A percentile compares a stretch with the other conserved stretches of the same genome.
Conservation (phyloP, 257 asterid genomes). For the Nicotiana paniculata region DNA sequence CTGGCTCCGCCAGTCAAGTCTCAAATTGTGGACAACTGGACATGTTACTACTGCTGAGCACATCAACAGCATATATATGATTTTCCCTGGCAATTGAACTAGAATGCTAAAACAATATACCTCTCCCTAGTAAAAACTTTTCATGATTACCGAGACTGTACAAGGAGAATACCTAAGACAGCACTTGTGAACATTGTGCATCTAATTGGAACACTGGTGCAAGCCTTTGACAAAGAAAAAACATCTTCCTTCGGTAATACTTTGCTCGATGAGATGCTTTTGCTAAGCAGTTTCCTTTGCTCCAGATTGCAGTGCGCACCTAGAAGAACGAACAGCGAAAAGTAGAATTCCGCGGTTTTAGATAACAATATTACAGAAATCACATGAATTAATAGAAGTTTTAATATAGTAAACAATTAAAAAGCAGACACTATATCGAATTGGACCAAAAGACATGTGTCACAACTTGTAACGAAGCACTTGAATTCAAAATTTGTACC, state of each 20-base stretch:
- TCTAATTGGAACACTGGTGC: constrained; percentile 21
- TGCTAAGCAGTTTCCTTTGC: constrained; percentile 16
- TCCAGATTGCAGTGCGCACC: constrained; percentile 6
- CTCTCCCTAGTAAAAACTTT: not conserved
- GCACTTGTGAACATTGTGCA: constrained; percentile 17
- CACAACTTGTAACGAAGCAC: not conserved
- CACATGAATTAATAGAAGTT: not conserved
- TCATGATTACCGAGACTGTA: not conserved
- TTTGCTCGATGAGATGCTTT: not conserved
- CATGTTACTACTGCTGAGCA: not conserved
- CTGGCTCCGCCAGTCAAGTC: not conserved
- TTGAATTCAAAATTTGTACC: not conserved
- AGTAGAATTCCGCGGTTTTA: not conserved
- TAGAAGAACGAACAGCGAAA: not conserved
- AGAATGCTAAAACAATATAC: not conserved
- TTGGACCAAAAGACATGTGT: not conserved
- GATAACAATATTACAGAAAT: not conserved
- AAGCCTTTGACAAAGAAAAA: constrained; percentile 19
- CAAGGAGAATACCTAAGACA: constrained; percentile 25
- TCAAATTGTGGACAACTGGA: not conserved
- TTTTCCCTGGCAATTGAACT: not conserved
- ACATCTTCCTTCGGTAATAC: constrained; percentile 9
- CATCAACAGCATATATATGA: not conserved
- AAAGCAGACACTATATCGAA: not conserved
- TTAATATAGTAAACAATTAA: not conserved